Percentiles rank a stretch among this genome's conserved stretches.
Conservation (phyloP, 2,329 filamentous ascomycete genomes). For the Ophiostoma fasciatum region DNA sequence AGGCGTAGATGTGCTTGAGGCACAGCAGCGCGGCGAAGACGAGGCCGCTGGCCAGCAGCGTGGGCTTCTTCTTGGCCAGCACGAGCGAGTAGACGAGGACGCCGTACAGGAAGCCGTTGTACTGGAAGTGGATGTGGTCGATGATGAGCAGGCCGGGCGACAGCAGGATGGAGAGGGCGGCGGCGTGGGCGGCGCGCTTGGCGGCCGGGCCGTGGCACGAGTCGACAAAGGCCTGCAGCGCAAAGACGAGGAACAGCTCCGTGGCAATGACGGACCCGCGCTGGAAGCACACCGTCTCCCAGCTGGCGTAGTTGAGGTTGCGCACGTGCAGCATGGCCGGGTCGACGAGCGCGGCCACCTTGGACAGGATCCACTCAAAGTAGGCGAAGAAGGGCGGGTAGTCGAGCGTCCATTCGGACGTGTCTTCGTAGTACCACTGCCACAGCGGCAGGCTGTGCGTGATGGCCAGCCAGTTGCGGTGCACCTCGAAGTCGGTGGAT, state of each 20-base stretch:
- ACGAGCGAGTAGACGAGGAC: conserved; percentile 77
- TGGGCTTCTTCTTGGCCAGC: conserved; percentile 59
- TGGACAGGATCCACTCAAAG: conserved; percentile 87
- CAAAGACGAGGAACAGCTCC: conserved; percentile 72
- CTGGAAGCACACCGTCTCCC: conserved; percentile 91
- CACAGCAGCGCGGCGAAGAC: conserved; percentile 76
- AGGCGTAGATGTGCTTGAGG: conserved; percentile 97
- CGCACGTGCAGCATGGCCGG: conserved; percentile 67
- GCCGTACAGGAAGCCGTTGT: conserved; percentile 95
- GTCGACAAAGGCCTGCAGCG: conserved; percentile 65
- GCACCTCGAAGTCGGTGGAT: conserved; percentile 97
- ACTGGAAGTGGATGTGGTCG: conserved; percentile 97
- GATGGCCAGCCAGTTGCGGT: conserved; percentile 96
- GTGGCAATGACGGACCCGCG: conserved; percentile 73
- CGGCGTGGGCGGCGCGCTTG: conserved; percentile 70
- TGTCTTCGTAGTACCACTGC: conserved; percentile 94
- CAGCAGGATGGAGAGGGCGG: conserved; percentile 75
- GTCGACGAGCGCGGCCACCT: conserved; percentile 62
- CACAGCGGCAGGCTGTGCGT: conserved; percentile 76
- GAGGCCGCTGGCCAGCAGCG: conserved; percentile 63
- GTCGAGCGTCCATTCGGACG: conserved; percentile 98
- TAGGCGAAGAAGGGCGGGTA: conserved; percentile 97
- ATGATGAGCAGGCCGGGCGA: conserved; percentile 92
- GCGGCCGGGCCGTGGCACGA: conserved; percentile 42
- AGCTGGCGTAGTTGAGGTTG: conserved; percentile 75